phyloP scores from a whole-genome alignment of 2,329 filamentous ascomycete genomes.

The Botryotinia calthae region DNA sequence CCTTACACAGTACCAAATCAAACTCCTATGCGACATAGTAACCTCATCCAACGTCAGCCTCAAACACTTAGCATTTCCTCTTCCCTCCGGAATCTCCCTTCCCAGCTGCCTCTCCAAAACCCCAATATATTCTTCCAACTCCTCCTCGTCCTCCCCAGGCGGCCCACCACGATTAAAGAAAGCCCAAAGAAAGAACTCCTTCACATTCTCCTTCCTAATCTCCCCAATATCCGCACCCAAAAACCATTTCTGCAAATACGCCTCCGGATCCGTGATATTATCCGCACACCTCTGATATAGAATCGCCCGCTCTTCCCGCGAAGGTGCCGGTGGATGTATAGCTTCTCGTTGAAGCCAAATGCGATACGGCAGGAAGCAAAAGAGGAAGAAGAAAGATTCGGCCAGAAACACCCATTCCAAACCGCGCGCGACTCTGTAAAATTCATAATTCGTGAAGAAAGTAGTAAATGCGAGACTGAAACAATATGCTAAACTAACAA shows the following conservation, averaged over 20 bases:
- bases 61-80: conserved; percentile 51
- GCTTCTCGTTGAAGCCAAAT: conserved; percentile 51
- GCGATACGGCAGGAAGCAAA: conserved; percentile 52
- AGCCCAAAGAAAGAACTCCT: conserved; percentile 61
- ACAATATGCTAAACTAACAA: conserved; percentile 49
- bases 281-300: conserved; percentile 52
- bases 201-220: conserved; percentile 57
- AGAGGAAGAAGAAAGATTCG: conserved; percentile 55
- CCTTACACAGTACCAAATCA: conserved; percentile 56
- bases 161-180: conserved; percentile 50
- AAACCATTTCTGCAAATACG: conserved; percentile 58
- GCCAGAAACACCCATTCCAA: conserved; percentile 45
- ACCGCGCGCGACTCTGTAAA: conserved; percentile 33
- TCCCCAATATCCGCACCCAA: conserved; percentile 50
- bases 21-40: conserved; percentile 53
- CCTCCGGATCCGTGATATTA: conserved; percentile 51
- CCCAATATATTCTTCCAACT: conserved; percentile 55
- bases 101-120: conserved; percentile 52
- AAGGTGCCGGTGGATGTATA: conserved; percentile 47
- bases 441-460: conserved; percentile 36
- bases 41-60: conserved; percentile 58
- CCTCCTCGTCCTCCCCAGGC: conserved; percentile 47
- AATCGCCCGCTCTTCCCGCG: conserved; percentile 46
- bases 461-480: conserved; percentile 37
- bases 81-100: conserved; percentile 49